Evolutionary conservation across 2,329 filamentous ascomycete genomes (phyloP), one percentile per base, ranked within the genome.

Genomic region (Xylaria sp.): DNA sequence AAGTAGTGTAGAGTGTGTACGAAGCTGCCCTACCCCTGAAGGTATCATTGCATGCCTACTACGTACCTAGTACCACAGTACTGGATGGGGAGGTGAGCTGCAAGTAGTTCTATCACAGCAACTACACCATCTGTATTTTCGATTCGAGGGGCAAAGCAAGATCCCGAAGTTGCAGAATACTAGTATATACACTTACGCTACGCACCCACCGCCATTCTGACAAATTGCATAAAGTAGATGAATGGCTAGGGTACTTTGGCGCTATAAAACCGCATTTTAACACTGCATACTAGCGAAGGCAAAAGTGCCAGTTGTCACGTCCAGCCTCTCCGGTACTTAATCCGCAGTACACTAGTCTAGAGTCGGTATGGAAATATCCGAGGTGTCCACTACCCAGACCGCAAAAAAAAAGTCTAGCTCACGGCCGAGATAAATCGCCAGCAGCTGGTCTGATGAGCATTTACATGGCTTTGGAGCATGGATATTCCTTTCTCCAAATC

Each of bases 401-500:
- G 58, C 55, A 62, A 52, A 41, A 37, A 33, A 25, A 57, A 60
- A 49, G 63, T 60, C 56, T 61, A 48, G 54, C 43, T 58, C 54
- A 47, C 21, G 27, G 48, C 54, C 41, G 21, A 58, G 41, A 54
- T 54, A 23, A 58, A 43, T 43, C 31, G 46, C 40, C 33, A 19
- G 33, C 29, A 7, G 40, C 52, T 46, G 51, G 25, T 19, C 8
- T 21, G 38, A 53, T 38, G 47, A 41, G 27, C 25, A 7, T 17
- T 25, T 52, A 29, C 53, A 47, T 27, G 21, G 43, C 23, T 25
- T 59, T 31, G 31, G 38, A 58, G 41, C 56, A 58, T 56, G 49
- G 59, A 46, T 61, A 29, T 57, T 41, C 60, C 58, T 40, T 58
- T 49, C 43, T 21, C 29, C 31, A 31, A 31, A 21, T 44, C 25